These are phyloP conservation scores for Tetradesmus obliquus DNA, from an alignment of 139 green algal species.

Conservation along the genomic window DNA sequence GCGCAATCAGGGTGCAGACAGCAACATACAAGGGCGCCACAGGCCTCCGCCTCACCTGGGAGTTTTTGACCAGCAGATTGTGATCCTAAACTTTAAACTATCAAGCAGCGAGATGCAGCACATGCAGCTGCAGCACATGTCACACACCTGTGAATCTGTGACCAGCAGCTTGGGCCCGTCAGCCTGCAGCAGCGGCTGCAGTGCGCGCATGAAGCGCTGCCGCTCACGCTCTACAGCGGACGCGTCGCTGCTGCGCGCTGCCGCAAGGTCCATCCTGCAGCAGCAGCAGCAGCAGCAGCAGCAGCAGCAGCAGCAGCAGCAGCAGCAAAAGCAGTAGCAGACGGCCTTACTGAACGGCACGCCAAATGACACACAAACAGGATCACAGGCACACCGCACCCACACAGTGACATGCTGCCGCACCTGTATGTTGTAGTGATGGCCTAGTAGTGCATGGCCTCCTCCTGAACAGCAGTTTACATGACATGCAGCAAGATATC, in stretches of 20 bases:
- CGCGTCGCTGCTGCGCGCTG: constrained; percentile 56
- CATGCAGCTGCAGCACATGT: background rate
- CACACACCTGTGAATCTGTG: constrained; percentile 64
- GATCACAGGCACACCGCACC: background rate
- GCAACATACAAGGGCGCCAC: no score
- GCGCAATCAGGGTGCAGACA: no score
- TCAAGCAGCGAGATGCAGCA: background rate
- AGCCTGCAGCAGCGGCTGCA: constrained; percentile 58
- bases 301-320: background rate
- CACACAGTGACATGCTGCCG: background rate
- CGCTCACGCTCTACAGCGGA: constrained; percentile 55
- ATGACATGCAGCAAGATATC: background rate
- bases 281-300: background rate
- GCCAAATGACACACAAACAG: background rate
- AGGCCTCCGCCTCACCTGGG: no score
- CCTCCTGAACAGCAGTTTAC: background rate
- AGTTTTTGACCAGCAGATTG: no score
- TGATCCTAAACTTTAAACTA: no score
- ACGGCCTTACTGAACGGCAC: background rate
- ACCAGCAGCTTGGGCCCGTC: constrained; percentile 68
- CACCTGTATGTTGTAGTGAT: constrained; percentile 61
- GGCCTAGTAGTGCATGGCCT: background rate
- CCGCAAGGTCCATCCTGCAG: constrained; percentile 66
- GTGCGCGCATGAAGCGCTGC: constrained; percentile 57
- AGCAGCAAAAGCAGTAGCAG: background rate